Evolutionary conservation across 169 alveolate genomes (phyloP), one percentile per base, ranked within the genome.

Genomic region (Plasmodium cynomolgi): DNA sequence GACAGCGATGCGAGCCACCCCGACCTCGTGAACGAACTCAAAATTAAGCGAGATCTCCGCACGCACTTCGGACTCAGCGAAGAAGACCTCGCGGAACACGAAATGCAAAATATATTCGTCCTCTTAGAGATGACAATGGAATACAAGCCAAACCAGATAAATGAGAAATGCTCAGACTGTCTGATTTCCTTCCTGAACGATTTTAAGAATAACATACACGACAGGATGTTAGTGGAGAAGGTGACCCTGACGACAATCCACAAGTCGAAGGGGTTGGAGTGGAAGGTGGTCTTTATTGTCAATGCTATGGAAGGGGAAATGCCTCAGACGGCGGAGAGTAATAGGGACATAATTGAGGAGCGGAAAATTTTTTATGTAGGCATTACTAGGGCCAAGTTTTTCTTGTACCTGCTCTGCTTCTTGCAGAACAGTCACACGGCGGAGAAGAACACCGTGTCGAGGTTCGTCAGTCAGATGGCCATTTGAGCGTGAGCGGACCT

Each of bases 281-380:
- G 97, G 97, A 95, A 97, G 80, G 93, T 96, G 84, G 98, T 97
- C 39, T 97, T 97, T 84, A 91, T 97, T 17, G 96, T 96, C 4
- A 95, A 93, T 74, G 90, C 96, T 29, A 93, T 94, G 58, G 98
- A 97, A 37, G 96, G 94, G 17, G 93, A 88, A 84, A 94, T 93
- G 9, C 97, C 97, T 23, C 91, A 93, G 71, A 17, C 71, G 9
- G 56, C 68, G 34, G 95, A 82, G 82, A 71, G 9, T 2, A 73
- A 7, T 13, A 62, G 83, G 23, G 95, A 92, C 4, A 85, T 84
- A 13, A 97, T 94, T 91, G 98, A 97, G 94, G 98, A 97, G 93
- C 96, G 98, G 92, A 96, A 97, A 94, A 92, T 97, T 9, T 95
- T 94, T n/a, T 97, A 96, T 93, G 98, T 97, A 1, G 98, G 97